phyloP scores from a whole-genome alignment of 75 land plant species.

The Pinus tabuliformis region DNA sequence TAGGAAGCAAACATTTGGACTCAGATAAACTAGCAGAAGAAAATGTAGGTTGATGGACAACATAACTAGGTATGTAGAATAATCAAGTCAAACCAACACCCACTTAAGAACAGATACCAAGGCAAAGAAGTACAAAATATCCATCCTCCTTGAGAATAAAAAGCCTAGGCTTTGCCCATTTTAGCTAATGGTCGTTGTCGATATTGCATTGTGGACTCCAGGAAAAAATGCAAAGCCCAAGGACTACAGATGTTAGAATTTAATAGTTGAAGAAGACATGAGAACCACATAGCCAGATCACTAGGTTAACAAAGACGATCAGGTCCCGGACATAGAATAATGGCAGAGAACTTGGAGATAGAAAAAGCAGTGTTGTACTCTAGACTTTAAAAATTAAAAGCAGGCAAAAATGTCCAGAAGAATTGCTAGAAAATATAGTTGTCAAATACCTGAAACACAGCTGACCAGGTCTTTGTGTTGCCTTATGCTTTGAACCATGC shows the following conservation, averaged over 20 bases:
- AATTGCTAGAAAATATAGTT: not conserved
- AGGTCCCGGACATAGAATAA: not conserved
- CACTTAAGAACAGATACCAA: not conserved
- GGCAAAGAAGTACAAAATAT: not conserved
- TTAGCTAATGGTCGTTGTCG: not conserved
- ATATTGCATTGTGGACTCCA: not conserved
- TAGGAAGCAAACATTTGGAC: slow-evolving; percentile 1
- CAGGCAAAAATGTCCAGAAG: not conserved
- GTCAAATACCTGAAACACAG: slow-evolving; percentile 81
- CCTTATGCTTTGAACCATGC: slow-evolving; percentile 74
- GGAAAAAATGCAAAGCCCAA: not conserved
- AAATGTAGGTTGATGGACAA: not conserved
- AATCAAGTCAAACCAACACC: not conserved
- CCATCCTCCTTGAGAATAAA: not conserved
- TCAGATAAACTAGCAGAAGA: not conserved
- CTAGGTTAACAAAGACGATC: not conserved
- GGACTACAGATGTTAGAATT: not conserved
- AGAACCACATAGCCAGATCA: not conserved
- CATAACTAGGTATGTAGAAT: not conserved
- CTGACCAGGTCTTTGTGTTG: slow-evolving; percentile 96
- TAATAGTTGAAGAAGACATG: not conserved
- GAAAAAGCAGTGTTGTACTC: not conserved
- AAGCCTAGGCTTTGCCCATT: not conserved
- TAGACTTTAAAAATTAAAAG: not conserved
- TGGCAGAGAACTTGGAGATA: not conserved